Base-by-base conservation (phyloP, 108 stramenopile genomes). In the Parietichytrium sp. region DNA sequence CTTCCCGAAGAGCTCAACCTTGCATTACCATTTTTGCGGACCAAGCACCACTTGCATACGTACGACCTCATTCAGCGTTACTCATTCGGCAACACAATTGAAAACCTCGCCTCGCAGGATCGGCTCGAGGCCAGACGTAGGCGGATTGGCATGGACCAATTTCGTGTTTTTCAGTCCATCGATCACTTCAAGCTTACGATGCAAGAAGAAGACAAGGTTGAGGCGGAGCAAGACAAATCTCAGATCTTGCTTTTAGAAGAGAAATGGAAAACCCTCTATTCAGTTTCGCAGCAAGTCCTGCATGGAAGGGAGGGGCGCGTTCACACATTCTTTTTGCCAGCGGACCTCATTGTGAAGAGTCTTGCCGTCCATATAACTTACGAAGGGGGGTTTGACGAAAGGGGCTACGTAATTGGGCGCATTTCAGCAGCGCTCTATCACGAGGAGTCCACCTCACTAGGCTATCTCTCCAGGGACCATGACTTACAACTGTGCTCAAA, bases 331-430 rank as follows among this genome's bases (percentile, higher is more conserved):
- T 72, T 72, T 38, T 6, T 2, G 8, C 33, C 80, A 23, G 20
- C 52, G 2, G n/a, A 54, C 2, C 16, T 72, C 42, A 42, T 45
- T 38, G 61, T 84, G 0, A 49, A 84, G 18, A 52, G 82, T 7
- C 36, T 87, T 2, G 50, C 83, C 10, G 84, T 87, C 4, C 55
- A 55, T 25, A 48, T 87, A 23, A 78, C 85, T 3, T 87, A 81
- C 81, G 77, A 84, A 78, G 86, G 86, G 1, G 77, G 79, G 30
- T 86, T 86, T 48, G 54, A 49, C 15, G 54, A 55, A 25, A 27
- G 54, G 7, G 86, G 86, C n/a, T 87, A 87, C 81, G 45, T 29
- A 12, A 78, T 84, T 29, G 86, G 86, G 27, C 23, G 86, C 1
- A 52, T 87, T 31, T 80, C 86, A 29, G 86, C 82, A 12, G 55